Base-by-base conservation (phyloP, 2,329 filamentous ascomycete genomes). In the Trichophyton mentagrophytes region DNA sequence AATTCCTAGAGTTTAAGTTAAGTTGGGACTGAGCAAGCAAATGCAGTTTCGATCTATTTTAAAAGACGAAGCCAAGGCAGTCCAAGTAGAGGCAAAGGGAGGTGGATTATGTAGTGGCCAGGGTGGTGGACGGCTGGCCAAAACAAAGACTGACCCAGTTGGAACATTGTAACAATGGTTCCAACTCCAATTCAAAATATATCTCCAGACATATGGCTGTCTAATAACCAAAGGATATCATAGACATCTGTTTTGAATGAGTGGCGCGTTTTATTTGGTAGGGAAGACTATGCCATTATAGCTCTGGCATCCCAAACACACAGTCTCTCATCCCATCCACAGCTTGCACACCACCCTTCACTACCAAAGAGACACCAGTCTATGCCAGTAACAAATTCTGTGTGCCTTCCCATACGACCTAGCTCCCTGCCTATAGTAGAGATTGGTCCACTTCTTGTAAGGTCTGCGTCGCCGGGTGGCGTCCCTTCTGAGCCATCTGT, bases 341-440 rank as follows among this genome's bases (percentile, higher is more conserved):
- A 89, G 64, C 89, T 95, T 1, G 93, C 91, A 66, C 91, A 91
- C 93, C 93, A 99, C 3, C 93, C 93, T 65, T 95, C 91, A 25
- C 85, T 87, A 3, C 93, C 93, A 73, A 99, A 99, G 51, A 99
- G 74, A 75, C 93, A 99, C 93, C 95, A 99, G 72, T 99, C 93
- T 0, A 97, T 88, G 6, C 93, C 93, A 2, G 90, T 96, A 8
- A 88, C 90, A 69, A 99, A 99, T 76, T 99, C 93, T 0, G 92
- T 96, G 73, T 99, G 93, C 17, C 85, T 78, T 61, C 89, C 90
- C 91, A 99, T 96, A 44, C 90, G 76, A 2, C 90, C 91, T 67
- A 96, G 76, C 73, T 96, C 86, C 25, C 80, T 77, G 1, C 88
- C 89, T 46, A 84, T 76, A 15, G 69, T 64, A 42, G 73, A 68